phyloP scores from a whole-genome alignment of 2,329 filamentous ascomycete genomes.

The Paraphaeosphaeria minitans region DNA sequence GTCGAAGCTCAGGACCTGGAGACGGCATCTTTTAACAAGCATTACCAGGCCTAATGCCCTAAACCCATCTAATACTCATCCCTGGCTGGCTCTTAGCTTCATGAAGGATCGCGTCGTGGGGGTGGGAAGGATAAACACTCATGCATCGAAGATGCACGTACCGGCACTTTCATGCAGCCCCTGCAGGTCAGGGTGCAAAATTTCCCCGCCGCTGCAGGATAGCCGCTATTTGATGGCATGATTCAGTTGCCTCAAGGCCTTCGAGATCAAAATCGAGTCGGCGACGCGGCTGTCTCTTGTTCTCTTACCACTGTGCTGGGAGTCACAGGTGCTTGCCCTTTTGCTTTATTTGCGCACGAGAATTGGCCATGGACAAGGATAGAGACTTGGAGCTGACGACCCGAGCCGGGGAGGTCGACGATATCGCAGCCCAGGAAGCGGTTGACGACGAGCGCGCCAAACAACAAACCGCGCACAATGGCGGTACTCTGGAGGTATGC shows the following conservation, averaged over 20 bases:
- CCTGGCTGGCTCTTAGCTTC: neutral
- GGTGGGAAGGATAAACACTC: neutral
- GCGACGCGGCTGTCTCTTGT: slow-evolving; percentile 6
- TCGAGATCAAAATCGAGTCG: neutral
- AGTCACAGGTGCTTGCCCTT: neutral
- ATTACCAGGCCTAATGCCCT: neutral
- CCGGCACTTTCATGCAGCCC: neutral
- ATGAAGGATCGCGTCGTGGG: neutral
- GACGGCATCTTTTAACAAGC: neutral
- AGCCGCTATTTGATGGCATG: neutral
- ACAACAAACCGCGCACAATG: slow-evolving; percentile 16
- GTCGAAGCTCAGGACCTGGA: neutral
- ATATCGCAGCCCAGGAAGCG: slow-evolving; percentile 21
- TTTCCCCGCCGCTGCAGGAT: slow-evolving; percentile 8
- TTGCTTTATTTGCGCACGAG: neutral
- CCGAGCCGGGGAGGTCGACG: slow-evolving; percentile 17
- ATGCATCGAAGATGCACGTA: neutral
- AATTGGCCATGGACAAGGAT: slow-evolving; percentile 9
- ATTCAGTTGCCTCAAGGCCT: neutral
- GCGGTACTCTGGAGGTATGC: slow-evolving; percentile 24
- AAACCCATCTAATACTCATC: neutral
- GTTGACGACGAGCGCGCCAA: slow-evolving; percentile 20
- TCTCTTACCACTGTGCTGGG: slow-evolving; percentile 6
- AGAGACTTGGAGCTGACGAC: slow-evolving; percentile 19
- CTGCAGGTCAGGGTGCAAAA: slow-evolving; percentile 1